A percentile compares a stretch with the other conserved stretches of the same genome.
Evolutionary conservation across 106 monocot species (phyloP).

Genomic region (Dactylorhiza incarnata): DNA sequence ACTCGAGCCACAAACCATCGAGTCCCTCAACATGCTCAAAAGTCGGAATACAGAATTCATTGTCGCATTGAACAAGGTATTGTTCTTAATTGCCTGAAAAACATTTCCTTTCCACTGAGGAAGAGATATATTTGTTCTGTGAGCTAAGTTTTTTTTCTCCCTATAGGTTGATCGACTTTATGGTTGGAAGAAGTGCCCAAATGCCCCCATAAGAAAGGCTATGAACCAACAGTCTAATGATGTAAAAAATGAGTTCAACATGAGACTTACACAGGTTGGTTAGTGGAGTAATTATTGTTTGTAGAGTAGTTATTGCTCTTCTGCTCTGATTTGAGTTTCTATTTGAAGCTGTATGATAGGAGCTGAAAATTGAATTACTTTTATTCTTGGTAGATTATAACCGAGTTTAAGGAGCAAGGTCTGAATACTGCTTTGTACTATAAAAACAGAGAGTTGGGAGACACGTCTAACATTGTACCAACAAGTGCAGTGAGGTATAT

Average conservation of each 20-base stretch:
- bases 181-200: conserved; percentile 76
- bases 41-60: conserved; percentile 79
- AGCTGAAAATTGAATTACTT: not conserved
- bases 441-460: conserved; percentile 93
- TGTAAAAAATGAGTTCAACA: conserved; percentile 84
- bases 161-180: conserved; percentile 86
- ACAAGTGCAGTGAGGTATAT: conserved; percentile 94
- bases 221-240: conserved; percentile 76
- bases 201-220: conserved; percentile 75
- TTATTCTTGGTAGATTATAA: conserved; percentile 49
- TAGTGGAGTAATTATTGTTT: not conserved
- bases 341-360: not conserved
- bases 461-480: conserved; percentile 92
- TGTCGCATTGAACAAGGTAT: conserved; percentile 96
- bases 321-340: not conserved
- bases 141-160: not conserved
- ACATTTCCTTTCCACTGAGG: not conserved
- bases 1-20: conserved; percentile 91
- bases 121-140: not conserved
- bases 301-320: not conserved
- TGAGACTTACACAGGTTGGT: conserved; percentile 69
- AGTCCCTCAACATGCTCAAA: conserved; percentile 87
- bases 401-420: conserved; percentile 83
- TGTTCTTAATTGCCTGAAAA: not conserved
- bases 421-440: conserved; percentile 92